phyloP scores from a whole-genome alignment of 2,329 filamentous ascomycete species.

The Pezicula radicicola region DNA sequence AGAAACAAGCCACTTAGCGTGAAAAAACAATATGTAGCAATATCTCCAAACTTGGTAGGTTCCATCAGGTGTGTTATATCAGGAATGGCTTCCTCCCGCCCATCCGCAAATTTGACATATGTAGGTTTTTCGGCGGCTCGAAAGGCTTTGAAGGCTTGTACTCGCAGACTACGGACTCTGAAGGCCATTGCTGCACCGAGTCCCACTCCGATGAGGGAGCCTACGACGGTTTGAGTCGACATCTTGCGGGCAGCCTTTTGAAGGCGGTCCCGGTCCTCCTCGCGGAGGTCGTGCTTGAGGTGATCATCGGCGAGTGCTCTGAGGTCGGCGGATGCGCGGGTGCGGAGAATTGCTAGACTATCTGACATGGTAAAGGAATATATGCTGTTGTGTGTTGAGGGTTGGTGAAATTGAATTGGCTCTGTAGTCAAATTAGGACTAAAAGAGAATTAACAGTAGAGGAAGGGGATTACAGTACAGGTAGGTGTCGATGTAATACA shows the following conservation, averaged over 20 bases:
- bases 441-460: too few relatives aligned
- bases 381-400: too few relatives aligned
- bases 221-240: conserved; percentile 51
- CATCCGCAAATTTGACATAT: conserved; percentile 58
- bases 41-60: conserved; percentile 55
- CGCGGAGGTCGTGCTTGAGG: conserved; percentile 7
- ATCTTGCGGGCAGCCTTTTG: conserved; percentile 49
- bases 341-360: conserved; percentile 9
- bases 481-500: too few relatives aligned
- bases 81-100: conserved; percentile 56
- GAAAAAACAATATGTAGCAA: conserved; percentile 62
- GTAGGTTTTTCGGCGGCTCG: conserved; percentile 58
- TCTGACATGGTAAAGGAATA: too few relatives aligned
- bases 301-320: conserved; percentile 9
- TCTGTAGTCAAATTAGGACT: too few relatives aligned
- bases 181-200: conserved; percentile 56
- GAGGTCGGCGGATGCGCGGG: conserved; percentile 8
- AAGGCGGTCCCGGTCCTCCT: conserved; percentile 10
- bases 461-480: too few relatives aligned
- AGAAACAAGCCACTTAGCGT: conserved; percentile 59
- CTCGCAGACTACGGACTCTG: conserved; percentile 51
- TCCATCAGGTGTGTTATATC: conserved; percentile 56
- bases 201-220: conserved; percentile 56
- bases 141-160: conserved; percentile 60
- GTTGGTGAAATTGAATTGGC: too few relatives aligned